Conservation (phyloP, 768 basidiomycete species). For the Cyathus striatus region DNA sequence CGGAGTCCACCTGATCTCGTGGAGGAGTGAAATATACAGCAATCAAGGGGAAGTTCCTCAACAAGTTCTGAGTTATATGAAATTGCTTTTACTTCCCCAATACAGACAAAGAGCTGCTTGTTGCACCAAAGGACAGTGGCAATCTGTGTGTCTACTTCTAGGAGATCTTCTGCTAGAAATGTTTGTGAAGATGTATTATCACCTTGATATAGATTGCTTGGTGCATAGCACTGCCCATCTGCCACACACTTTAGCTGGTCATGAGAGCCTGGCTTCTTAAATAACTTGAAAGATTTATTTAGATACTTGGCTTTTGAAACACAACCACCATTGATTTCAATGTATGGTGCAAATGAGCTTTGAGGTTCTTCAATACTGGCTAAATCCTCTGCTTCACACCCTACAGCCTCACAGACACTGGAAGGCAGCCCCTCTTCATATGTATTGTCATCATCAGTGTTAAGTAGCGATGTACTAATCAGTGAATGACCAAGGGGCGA, state of each 20-base stretch:
- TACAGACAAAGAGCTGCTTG: slow-evolving; percentile 16
- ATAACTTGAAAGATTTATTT: too few relatives aligned
- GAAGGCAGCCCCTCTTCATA: slow-evolving; percentile 9
- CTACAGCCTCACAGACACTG: neutral
- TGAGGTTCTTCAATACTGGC: too few relatives aligned
- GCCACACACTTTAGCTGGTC: neutral
- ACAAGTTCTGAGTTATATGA: slow-evolving; percentile 11
- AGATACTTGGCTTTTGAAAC: too few relatives aligned
- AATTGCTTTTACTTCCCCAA: slow-evolving; percentile 20
- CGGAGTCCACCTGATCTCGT: too few relatives aligned
- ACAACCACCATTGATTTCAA: too few relatives aligned
- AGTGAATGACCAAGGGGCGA: slow-evolving; percentile 10
- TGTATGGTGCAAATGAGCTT: too few relatives aligned
- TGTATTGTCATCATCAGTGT: slow-evolving; percentile 15
- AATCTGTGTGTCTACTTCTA: slow-evolving; percentile 18
- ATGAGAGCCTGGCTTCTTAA: too few relatives aligned
- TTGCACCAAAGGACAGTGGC: slow-evolving; percentile 15
- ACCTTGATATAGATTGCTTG: too few relatives aligned
- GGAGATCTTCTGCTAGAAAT: slow-evolving; percentile 1
- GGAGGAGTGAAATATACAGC: too few relatives aligned
- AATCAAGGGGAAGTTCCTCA: slow-evolving; percentile 8
- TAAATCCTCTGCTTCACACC: slow-evolving; percentile 1
- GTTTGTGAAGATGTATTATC: neutral
- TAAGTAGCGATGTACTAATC: slow-evolving; percentile 6
- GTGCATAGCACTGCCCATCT: too few relatives aligned